These are phyloP conservation scores for Aspergillus fumigatus DNA, from an alignment of 2,329 filamentous ascomycete species.

Conservation along the genomic window DNA sequence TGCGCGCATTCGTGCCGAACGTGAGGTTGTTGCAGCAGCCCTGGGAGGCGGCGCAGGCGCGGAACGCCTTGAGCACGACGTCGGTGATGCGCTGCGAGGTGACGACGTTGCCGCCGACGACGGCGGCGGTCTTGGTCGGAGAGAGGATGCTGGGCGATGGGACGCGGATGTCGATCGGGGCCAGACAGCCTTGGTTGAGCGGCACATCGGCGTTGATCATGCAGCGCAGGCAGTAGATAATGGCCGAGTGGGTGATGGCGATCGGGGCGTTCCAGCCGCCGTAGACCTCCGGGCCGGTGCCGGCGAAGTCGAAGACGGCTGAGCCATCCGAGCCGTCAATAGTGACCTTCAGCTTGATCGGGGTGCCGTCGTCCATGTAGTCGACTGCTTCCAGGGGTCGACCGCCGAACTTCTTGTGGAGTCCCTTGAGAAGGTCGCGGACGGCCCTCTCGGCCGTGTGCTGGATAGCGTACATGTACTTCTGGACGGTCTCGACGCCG, in stretches of 20 bases:
- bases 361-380: slow-evolving; percentile 82
- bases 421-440: slow-evolving; percentile 65
- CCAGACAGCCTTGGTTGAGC: slow-evolving; percentile 78
- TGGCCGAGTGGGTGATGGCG: slow-evolving; percentile 76
- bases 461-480: slow-evolving; percentile 81
- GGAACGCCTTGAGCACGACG: slow-evolving; percentile 75
- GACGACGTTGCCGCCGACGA: slow-evolving; percentile 78
- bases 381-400: slow-evolving; percentile 70
- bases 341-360: slow-evolving; percentile 68
- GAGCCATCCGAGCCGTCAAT: slow-evolving; percentile 71
- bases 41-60: slow-evolving; percentile 72
- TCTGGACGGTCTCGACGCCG: slow-evolving; percentile 69
- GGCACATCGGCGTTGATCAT: slow-evolving; percentile 79
- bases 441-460: slow-evolving; percentile 75
- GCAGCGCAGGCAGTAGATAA: slow-evolving; percentile 80
- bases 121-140: slow-evolving; percentile 70
- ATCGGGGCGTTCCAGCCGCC: slow-evolving; percentile 77
- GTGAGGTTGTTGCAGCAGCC: slow-evolving; percentile 83
- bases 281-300: slow-evolving; percentile 75
- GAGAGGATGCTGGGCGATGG: slow-evolving; percentile 66
- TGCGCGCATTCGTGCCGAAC: slow-evolving; percentile 70
- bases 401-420: slow-evolving; percentile 65
- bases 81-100: slow-evolving; percentile 78
- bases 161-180: slow-evolving; percentile 70
- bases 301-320: slow-evolving; percentile 72